Conservation (phyloP, 108 stramenopile genomes). For the Fistulifera solaris region DNA sequence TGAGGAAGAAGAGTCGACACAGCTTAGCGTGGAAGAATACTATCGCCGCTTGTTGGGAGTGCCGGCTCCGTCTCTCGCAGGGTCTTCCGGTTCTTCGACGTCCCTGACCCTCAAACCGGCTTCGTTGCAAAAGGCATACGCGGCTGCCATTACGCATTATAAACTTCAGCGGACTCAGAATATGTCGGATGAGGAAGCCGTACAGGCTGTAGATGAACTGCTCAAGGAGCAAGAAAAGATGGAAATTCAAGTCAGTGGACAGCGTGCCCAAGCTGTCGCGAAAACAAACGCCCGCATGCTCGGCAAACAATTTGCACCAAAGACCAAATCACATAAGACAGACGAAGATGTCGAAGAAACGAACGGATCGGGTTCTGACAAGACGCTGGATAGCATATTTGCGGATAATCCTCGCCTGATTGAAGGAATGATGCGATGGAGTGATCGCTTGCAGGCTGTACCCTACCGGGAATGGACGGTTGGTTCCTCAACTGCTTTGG, state of each 20-base stretch:
- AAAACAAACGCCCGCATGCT: conserved; percentile 2
- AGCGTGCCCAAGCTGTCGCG: not conserved
- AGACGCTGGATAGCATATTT: conserved; percentile 34
- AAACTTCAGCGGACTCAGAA: conserved; percentile 44
- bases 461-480: conserved; percentile 76
- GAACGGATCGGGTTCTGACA: conserved; percentile 6
- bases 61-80: conserved; percentile 13
- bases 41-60: conserved; percentile 54
- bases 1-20: conserved; percentile 23
- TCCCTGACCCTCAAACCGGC: conserved; percentile 67
- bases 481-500: conserved; percentile 69
- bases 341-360: conserved; percentile 12
- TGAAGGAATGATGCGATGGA: conserved; percentile 69
- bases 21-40: conserved; percentile 31
- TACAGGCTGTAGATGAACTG: conserved; percentile 56
- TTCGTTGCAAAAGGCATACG: conserved; percentile 59
- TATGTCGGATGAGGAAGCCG: conserved; percentile 49
- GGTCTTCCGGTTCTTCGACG: conserved; percentile 17
- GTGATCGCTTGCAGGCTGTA: conserved; percentile 51
- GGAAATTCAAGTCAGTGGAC: conserved; percentile 10
- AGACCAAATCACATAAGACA: not conserved
- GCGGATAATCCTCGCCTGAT: conserved; percentile 45
- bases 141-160: conserved; percentile 66
- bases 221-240: conserved; percentile 34
- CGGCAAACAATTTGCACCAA: not conserved